Percentiles rank a stretch among this genome's conserved stretches.
These are phyloP conservation scores for Limtongia smithiae DNA, from an alignment of 805 yeast genomes.

Conservation along the genomic window DNA sequence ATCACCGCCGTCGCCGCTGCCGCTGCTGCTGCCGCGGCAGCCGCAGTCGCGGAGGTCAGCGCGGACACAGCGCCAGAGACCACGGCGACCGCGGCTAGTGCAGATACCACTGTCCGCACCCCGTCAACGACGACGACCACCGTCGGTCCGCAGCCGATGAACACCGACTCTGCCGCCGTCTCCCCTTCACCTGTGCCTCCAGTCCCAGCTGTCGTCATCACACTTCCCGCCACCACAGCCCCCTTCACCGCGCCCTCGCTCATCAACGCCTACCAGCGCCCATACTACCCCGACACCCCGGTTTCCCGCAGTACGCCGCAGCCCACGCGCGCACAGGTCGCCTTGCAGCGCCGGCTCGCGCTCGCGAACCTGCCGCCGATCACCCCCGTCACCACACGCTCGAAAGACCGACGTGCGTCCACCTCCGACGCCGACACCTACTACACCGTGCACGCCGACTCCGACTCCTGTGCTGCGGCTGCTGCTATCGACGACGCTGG, in stretches of 20 bases:
- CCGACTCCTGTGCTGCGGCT: conserved; percentile 7
- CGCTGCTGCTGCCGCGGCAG: neutral
- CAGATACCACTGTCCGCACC: neutral
- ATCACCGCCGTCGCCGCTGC: neutral
- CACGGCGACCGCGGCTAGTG: neutral
- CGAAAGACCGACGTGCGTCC: conserved; percentile 17
- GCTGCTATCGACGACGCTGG: neutral
- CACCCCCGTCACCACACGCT: conserved; percentile 28
- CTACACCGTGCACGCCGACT: neutral
- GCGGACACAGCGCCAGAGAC: neutral
- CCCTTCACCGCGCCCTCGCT: neutral
- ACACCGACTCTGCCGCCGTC: no score
- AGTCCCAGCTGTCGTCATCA: neutral
- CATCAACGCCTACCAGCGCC: neutral
- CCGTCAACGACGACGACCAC: no score
- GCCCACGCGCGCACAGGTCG: neutral
- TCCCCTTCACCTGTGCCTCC: neutral
- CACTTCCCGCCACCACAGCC: neutral
- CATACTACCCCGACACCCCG: neutral
- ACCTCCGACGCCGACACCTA: neutral
- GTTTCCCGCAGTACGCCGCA: neutral
- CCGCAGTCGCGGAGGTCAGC: neutral
- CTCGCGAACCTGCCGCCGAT: conserved; percentile 28
- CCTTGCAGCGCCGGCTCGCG: conserved; percentile 24
- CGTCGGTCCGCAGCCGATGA: no score